Evolutionary conservation across 2,329 filamentous ascomycete genomes (phyloP).

Genomic region (Hypoxylon sp.): DNA sequence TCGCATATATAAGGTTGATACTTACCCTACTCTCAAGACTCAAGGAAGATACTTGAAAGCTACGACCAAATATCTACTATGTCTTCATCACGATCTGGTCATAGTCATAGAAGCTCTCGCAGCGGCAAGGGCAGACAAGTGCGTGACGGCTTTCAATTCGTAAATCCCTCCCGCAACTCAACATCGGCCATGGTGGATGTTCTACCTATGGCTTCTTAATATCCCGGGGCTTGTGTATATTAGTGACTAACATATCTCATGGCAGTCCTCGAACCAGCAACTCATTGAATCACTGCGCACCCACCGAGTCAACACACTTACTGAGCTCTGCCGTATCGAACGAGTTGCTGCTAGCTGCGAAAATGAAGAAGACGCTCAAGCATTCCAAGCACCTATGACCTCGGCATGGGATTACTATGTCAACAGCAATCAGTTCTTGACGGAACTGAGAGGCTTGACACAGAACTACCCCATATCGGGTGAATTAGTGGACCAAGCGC

Average conservation of each 20-base stretch:
- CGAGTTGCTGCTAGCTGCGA: slow-evolving; percentile 72
- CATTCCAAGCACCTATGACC: slow-evolving; percentile 75
- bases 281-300: slow-evolving; percentile 75
- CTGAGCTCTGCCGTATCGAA: slow-evolving; percentile 80
- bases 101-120: slow-evolving; percentile 46
- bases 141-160: slow-evolving; percentile 52
- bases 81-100: slow-evolving; percentile 52
- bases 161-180: slow-evolving; percentile 37
- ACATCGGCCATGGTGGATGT: slow-evolving; percentile 6
- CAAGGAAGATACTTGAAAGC: slow-evolving; percentile 1
- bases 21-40: slow-evolving; percentile 1
- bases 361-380: slow-evolving; percentile 70
- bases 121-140: slow-evolving; percentile 53
- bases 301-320: slow-evolving; percentile 80
- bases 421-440: slow-evolving; percentile 76
- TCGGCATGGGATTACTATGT: slow-evolving; percentile 81
- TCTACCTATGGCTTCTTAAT: slow-evolving; percentile 1
- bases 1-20: neutral
- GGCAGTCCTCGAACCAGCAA: slow-evolving; percentile 60
- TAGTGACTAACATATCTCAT: slow-evolving; percentile 9
- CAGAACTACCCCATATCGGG: slow-evolving; percentile 77
- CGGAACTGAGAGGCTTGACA: slow-evolving; percentile 78
- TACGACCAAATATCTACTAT: slow-evolving; percentile 39
- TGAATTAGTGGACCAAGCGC: slow-evolving; percentile 75
- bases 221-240: neutral